phyloP scores from a whole-genome alignment of 129 eudicot genomes.

The Pseudognaphalium luteoalbum region DNA sequence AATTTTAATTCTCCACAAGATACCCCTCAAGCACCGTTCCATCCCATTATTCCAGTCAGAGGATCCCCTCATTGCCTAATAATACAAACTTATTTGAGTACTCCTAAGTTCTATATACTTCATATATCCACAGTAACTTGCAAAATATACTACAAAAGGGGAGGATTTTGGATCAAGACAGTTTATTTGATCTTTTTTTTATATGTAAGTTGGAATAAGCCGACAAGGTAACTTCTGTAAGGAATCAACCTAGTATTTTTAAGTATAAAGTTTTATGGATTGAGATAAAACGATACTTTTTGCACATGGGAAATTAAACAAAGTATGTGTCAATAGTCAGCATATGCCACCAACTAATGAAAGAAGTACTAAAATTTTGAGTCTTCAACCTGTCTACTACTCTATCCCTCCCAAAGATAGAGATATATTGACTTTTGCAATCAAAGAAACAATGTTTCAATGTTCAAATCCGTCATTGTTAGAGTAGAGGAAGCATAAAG shows the following conservation, averaged over 20 bases:
- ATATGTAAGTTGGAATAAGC: background rate
- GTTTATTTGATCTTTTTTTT: background rate
- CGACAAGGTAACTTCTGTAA: background rate
- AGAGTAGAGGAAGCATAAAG: background rate
- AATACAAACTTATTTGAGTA: no score
- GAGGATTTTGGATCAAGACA: background rate
- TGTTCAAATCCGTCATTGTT: no score
- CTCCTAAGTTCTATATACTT: background rate
- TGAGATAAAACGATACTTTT: background rate
- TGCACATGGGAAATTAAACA: background rate
- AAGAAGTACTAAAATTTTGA: background rate
- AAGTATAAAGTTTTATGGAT: background rate
- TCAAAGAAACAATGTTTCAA: no score
- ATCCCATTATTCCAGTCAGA: no score
- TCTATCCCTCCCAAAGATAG: background rate
- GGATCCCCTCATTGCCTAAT: no score
- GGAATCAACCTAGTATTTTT: background rate
- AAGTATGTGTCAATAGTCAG: background rate
- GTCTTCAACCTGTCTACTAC: background rate
- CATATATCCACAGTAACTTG: background rate
- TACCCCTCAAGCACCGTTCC: no score
- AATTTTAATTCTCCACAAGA: no score
- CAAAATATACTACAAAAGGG: background rate
- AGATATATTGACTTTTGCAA: background rate
- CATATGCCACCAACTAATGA: background rate